Conservation (phyloP, 257 asterid species). For the Osmanthus fragrans region DNA sequence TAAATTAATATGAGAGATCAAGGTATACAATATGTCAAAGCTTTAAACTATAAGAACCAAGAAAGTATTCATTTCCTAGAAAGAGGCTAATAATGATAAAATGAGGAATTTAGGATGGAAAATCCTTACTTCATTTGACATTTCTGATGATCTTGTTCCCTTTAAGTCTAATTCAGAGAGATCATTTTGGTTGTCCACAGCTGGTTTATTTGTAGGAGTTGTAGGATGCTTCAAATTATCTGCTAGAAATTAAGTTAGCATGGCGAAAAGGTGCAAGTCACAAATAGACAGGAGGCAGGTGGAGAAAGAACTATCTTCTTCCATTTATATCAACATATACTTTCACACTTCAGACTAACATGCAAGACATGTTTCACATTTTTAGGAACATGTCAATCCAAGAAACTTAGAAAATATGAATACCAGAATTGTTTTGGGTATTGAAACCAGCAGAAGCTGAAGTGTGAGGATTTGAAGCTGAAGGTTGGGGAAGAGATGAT, state of each 20-base stretch:
- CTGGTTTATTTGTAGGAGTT: conserved; percentile 65
- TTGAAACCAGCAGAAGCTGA: conserved; percentile 47
- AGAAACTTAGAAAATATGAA: not conserved
- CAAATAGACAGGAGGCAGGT: not conserved
- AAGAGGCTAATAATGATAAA: conserved; percentile 12
- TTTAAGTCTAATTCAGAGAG: conserved; percentile 65
- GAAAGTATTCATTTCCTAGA: too few relatives aligned
- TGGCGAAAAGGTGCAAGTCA: not conserved
- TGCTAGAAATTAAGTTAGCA: conserved; percentile 14
- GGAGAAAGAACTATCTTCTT: too few relatives aligned
- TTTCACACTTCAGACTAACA: too few relatives aligned
- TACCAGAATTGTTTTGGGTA: not conserved
- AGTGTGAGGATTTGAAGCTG: conserved; percentile 37
- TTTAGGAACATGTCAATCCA: too few relatives aligned
- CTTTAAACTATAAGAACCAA: too few relatives aligned
- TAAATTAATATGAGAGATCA: too few relatives aligned
- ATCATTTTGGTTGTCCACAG: conserved; percentile 73
- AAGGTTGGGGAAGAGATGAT: conserved; percentile 40
- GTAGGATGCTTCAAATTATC: conserved; percentile 81
- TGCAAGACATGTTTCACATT: too few relatives aligned
- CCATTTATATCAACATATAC: too few relatives aligned
- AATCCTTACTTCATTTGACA: conserved; percentile 71
- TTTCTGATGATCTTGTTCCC: conserved; percentile 50
- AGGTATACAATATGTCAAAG: too few relatives aligned
- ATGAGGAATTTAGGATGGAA: not conserved